These are phyloP conservation scores for Cyanidiococcus yangmingshanensis DNA, from an alignment of 23 red algal species.

Conservation along the genomic window DNA sequence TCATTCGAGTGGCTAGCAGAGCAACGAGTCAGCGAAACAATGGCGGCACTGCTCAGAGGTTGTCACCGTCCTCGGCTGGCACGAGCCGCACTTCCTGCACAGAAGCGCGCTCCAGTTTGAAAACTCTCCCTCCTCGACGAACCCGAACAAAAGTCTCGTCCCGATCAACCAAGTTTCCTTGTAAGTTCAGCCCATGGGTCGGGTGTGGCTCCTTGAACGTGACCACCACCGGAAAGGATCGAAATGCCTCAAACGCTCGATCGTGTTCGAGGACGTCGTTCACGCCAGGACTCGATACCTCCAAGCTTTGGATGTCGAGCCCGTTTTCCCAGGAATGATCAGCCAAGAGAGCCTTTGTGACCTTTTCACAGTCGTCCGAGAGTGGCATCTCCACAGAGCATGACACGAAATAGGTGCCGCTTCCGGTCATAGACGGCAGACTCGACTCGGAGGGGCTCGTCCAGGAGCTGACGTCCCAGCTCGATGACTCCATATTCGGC, in stretches of 20 bases:
- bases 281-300: slow-evolving; percentile 15
- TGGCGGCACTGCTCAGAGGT: background rate
- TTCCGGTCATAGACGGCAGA: background rate
- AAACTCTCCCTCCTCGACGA: background rate
- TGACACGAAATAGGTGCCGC: background rate
- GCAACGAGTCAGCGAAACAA: too few species aligned
- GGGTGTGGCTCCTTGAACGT: background rate
- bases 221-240: background rate
- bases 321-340: background rate
- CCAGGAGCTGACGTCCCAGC: too few species aligned
- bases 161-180: background rate
- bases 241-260: background rate
- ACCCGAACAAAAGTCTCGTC: background rate
- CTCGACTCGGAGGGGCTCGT: background rate
- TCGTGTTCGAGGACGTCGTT: background rate
- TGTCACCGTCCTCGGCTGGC: background rate
- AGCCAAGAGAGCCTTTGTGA: background rate
- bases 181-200: background rate
- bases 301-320: background rate
- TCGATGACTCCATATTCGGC: too few species aligned
- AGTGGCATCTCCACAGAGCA: background rate
- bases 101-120: background rate
- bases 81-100: slow-evolving; percentile 8
- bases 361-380: background rate
- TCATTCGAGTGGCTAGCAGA: too few species aligned